Conservation (phyloP, 805 yeast species). For the Candida ortonii region DNA sequence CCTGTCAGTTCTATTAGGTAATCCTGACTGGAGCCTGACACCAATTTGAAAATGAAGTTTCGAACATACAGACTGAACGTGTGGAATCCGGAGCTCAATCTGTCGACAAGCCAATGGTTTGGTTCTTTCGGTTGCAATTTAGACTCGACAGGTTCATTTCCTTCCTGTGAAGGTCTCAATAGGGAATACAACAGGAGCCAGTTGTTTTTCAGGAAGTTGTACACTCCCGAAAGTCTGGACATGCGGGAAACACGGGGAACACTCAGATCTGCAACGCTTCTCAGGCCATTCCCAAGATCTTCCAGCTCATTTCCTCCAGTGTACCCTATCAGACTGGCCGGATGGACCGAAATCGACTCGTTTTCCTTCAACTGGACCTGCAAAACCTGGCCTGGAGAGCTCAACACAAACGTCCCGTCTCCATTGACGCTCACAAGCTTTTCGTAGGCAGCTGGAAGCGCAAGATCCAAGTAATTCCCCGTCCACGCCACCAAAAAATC, state of each 20-base stretch:
- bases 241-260: constrained; percentile 21
- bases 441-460: constrained; percentile 3
- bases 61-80: constrained; percentile 1
- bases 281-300: constrained; percentile 12
- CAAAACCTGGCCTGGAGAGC: constrained; percentile 39
- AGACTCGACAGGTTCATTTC: constrained; percentile 1
- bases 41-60: constrained; percentile 10
- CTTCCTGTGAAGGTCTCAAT: neutral
- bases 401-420: constrained; percentile 39
- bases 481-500: constrained; percentile 46
- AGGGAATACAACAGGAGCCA: neutral
- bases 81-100: constrained; percentile 4
- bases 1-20: constrained; percentile 30
- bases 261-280: constrained; percentile 25
- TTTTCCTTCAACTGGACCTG: constrained; percentile 33
- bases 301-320: constrained; percentile 10
- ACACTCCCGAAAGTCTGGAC: constrained; percentile 4
- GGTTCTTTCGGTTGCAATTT: no score
- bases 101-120: no score
- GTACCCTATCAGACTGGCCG: constrained; percentile 40
- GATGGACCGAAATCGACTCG: constrained; percentile 39
- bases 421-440: constrained; percentile 29
- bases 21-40: constrained; percentile 22
- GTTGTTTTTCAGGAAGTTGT: neutral
- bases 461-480: constrained; percentile 35